A percentile compares a stretch with the other conserved stretches of the same genome.
phyloP scores from a whole-genome alignment of 176 grass and related monocot species.

The Guadua angustifolia region DNA sequence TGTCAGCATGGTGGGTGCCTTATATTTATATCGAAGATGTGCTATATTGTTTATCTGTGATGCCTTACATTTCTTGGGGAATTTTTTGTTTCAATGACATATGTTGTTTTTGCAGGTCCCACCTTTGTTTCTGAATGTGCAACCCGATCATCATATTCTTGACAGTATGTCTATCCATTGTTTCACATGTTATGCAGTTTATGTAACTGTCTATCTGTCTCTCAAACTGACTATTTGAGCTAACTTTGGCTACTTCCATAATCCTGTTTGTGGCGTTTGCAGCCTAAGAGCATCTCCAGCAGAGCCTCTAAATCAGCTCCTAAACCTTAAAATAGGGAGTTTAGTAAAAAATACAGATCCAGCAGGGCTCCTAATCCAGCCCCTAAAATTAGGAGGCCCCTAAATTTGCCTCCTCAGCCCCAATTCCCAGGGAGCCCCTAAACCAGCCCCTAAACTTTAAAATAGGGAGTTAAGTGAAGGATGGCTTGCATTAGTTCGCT shows the following conservation, averaged over 20 bases:
- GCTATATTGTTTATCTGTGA: conserved; percentile 7
- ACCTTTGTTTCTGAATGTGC: conserved; percentile 92
- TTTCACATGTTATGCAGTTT: conserved; percentile 23
- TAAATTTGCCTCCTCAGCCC: too few species aligned
- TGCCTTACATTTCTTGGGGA: conserved; percentile 2
- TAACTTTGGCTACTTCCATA: neutral
- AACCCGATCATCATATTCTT: conserved; percentile 89
- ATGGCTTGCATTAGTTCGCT: too few species aligned
- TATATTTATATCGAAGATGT: conserved; percentile 27
- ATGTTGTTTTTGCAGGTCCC: conserved; percentile 72
- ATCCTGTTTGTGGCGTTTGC: neutral
- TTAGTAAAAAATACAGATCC: too few species aligned
- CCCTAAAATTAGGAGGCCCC: too few species aligned
- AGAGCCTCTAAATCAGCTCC: too few species aligned
- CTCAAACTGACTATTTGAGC: neutral
- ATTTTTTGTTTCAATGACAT: conserved; percentile 30
- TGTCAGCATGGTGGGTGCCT: conserved; percentile 89
- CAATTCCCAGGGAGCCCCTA: too few species aligned
- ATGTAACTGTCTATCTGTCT: neutral
- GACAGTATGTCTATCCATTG: conserved; percentile 72
- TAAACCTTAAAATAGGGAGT: too few species aligned
- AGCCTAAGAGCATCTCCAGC: too few species aligned
- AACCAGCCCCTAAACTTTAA: too few species aligned
- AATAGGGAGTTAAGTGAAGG: too few species aligned
- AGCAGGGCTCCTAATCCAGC: too few species aligned